Conservation (phyloP, 2,329 filamentous ascomycete genomes). For the Colletotrichum magnum region DNA sequence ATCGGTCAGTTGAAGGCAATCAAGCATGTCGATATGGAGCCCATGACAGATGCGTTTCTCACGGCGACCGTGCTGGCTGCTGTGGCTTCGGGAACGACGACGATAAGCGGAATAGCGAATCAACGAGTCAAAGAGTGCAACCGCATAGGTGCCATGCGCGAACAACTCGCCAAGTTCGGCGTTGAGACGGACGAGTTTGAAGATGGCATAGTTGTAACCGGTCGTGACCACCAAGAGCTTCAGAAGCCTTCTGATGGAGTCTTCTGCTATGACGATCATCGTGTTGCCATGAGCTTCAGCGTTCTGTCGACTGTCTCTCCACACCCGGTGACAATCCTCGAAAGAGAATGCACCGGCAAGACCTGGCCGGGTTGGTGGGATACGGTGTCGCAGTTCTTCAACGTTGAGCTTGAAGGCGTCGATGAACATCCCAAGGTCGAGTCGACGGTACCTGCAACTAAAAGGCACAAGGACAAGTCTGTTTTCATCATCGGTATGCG, state of each 20-base stretch:
- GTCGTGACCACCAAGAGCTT: slow-evolving; percentile 63
- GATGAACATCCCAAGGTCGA: slow-evolving; percentile 61
- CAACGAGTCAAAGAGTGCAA: slow-evolving; percentile 99
- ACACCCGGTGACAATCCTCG: slow-evolving; percentile 81
- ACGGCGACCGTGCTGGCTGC: slow-evolving; percentile 95
- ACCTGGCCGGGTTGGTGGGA: slow-evolving; percentile 99
- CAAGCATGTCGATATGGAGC: slow-evolving; percentile 94
- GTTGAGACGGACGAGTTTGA: slow-evolving; percentile 89
- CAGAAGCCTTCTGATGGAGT: slow-evolving; percentile 75
- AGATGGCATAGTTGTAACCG: slow-evolving; percentile 87
- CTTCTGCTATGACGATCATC: slow-evolving; percentile 96
- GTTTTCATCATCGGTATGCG: slow-evolving; percentile 98
- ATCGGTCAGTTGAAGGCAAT: slow-evolving; percentile 81
- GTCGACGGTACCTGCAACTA: slow-evolving; percentile 42
- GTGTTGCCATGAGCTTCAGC: slow-evolving; percentile 98
- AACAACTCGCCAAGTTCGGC: slow-evolving; percentile 93
- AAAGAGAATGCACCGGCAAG: slow-evolving; percentile 95
- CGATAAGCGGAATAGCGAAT: slow-evolving; percentile 95
- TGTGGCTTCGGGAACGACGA: slow-evolving; percentile 85
- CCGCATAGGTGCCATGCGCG: slow-evolving; percentile 94
- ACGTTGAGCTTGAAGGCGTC: slow-evolving; percentile 81
- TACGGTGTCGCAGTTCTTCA: slow-evolving; percentile 82
- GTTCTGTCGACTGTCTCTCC: slow-evolving; percentile 84
- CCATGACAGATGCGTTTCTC: slow-evolving; percentile 98
- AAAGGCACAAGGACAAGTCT: slow-evolving; percentile 67